A percentile compares a stretch with the other conserved stretches of the same genome.
These are phyloP conservation scores for Pyrus communis DNA, from an alignment of 306 rosid genomes.

Conservation along the genomic window DNA sequence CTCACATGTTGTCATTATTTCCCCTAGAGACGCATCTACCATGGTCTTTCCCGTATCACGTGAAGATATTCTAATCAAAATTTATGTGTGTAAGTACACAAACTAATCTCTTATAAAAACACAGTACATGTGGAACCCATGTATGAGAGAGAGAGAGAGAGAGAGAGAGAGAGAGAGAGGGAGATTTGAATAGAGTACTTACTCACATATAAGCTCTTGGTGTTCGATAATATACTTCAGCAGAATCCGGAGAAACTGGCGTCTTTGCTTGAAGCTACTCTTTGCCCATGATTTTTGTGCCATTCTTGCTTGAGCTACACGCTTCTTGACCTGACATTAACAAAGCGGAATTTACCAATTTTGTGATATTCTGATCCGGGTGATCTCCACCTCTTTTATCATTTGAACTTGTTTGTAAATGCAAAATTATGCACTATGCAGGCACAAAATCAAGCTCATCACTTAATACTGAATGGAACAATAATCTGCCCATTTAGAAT, in stretches of 20 bases:
- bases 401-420: background rate
- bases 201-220: slow-evolving; percentile 94
- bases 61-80: slow-evolving; percentile 63
- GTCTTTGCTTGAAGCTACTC: slow-evolving; percentile 90
- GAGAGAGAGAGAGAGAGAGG: background rate
- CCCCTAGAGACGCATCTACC: slow-evolving; percentile 91
- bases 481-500: background rate
- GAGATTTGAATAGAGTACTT: slow-evolving; percentile 27
- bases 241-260: slow-evolving; percentile 73
- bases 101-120: background rate
- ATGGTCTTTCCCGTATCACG: slow-evolving; percentile 94
- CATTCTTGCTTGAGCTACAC: slow-evolving; percentile 66
- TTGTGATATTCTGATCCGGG: background rate
- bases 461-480: background rate
- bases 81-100: slow-evolving; percentile 11
- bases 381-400: background rate
- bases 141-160: background rate
- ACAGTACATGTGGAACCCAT: background rate
- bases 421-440: background rate
- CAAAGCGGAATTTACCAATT: slow-evolving; percentile 9
- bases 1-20: slow-evolving; percentile 92
- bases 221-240: slow-evolving; percentile 75
- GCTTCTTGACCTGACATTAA: slow-evolving; percentile 67
- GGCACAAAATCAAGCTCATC: background rate
- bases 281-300: slow-evolving; percentile 83